phyloP scores from a whole-genome alignment of 2,329 filamentous ascomycete species.

The Gremmenia infestans region DNA sequence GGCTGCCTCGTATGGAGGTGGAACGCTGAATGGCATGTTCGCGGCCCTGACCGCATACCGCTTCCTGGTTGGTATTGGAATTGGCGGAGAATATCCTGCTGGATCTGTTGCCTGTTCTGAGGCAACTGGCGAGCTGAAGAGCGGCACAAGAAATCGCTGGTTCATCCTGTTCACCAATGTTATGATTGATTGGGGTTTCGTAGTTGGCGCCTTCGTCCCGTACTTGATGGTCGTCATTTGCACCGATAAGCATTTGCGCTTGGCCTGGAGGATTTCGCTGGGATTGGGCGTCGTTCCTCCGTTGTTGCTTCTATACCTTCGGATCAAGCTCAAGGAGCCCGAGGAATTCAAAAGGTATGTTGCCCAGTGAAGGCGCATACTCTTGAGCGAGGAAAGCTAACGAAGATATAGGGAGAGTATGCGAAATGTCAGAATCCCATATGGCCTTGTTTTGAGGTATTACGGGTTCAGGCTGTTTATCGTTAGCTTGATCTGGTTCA shows the following conservation, averaged over 20 bases:
- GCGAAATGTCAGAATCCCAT: constrained; percentile 46
- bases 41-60: constrained; percentile 76
- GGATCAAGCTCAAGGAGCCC: constrained; percentile 69
- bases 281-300: constrained; percentile 78
- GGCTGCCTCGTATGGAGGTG: constrained; percentile 71
- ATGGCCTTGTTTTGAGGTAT: constrained; percentile 52
- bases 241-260: constrained; percentile 53
- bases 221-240: constrained; percentile 58
- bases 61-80: constrained; percentile 77
- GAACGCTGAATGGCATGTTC: constrained; percentile 65
- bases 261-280: constrained; percentile 77
- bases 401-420: constrained; percentile 28
- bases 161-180: constrained; percentile 88
- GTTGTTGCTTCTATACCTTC: constrained; percentile 63
- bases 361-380: neutral
- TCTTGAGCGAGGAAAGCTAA: too few relatives aligned
- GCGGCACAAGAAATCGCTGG: constrained; percentile 80
- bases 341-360: constrained; percentile 59
- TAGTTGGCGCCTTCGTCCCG: constrained; percentile 72
- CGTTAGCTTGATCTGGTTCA: constrained; percentile 76
- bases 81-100: constrained; percentile 76
- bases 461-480: constrained; percentile 70
- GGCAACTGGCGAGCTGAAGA: constrained; percentile 74
- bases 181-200: constrained; percentile 81
- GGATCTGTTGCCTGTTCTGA: constrained; percentile 82